These are phyloP conservation scores for Corymbia citriodora DNA, from an alignment of 441 rosid species.

Conservation along the genomic window DNA sequence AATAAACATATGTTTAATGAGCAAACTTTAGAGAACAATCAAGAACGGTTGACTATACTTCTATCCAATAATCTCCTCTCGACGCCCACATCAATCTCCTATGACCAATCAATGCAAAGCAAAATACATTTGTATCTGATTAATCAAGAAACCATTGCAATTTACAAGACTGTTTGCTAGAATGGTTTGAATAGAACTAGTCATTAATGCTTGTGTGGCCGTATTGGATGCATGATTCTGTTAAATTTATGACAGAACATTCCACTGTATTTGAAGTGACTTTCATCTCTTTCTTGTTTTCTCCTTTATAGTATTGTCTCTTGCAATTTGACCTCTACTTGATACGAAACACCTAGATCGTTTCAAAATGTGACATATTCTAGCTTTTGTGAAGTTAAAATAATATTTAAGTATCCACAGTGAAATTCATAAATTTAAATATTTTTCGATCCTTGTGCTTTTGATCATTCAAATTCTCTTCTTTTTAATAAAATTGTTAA, in stretches of 20 bases:
- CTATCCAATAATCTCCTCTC: neutral
- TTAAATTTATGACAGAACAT: no score
- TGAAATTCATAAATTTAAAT: rapidly evolving
- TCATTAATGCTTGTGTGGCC: no score
- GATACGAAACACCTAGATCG: rapidly evolving
- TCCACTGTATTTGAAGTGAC: no score
- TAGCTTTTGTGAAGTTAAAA: rapidly evolving
- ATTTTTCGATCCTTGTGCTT: neutral
- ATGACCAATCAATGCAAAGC: neutral
- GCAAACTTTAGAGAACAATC: neutral
- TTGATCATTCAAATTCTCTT: neutral
- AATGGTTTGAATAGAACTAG: neutral
- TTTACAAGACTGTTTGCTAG: neutral
- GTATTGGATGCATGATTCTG: no score
- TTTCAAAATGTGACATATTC: neutral
- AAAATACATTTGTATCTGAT: neutral
- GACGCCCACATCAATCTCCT: neutral
- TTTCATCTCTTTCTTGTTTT: no score
- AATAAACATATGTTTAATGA: neutral
- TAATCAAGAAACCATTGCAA: neutral
- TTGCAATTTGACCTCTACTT: no score
- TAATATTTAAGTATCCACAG: rapidly evolving
- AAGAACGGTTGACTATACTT: neutral
- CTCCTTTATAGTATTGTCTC: no score
- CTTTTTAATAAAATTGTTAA: neutral